These are phyloP conservation scores for Dipsacomyces acuminosporus DNA, from an alignment of 371 early-diverging fungal genomes.

Conservation along the genomic window DNA sequence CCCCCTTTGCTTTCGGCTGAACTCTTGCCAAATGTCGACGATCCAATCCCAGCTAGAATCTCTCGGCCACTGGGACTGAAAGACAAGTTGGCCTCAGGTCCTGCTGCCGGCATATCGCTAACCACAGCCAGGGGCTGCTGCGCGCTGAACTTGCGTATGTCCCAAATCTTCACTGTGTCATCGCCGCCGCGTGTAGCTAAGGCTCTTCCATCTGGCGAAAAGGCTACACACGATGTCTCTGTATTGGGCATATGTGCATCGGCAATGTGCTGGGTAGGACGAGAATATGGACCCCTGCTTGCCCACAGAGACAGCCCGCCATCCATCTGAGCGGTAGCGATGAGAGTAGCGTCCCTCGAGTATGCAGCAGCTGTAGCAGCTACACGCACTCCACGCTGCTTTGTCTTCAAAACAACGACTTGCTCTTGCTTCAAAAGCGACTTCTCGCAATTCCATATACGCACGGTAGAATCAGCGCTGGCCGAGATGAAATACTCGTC, in stretches of 20 bases:
- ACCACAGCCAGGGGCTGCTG: slow-evolving; percentile 56
- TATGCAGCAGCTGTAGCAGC: slow-evolving; percentile 39
- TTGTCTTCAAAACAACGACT: slow-evolving; percentile 74
- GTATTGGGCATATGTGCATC: slow-evolving; percentile 56
- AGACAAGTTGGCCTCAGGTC: slow-evolving; percentile 77
- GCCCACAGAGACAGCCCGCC: slow-evolving; percentile 65
- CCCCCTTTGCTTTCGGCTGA: slow-evolving; percentile 34
- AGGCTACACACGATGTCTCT: slow-evolving; percentile 64
- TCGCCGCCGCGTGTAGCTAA: slow-evolving; percentile 78
- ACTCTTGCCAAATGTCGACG: too few species aligned
- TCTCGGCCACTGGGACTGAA: slow-evolving; percentile 81
- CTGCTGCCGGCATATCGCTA: slow-evolving; percentile 58
- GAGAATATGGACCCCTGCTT: slow-evolving; percentile 51
- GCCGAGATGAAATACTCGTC: slow-evolving; percentile 69
- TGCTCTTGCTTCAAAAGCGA: slow-evolving; percentile 60
- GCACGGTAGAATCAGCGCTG: slow-evolving; percentile 79
- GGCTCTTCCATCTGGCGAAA: slow-evolving; percentile 60
- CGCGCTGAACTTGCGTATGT: slow-evolving; percentile 66
- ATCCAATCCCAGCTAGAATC: slow-evolving; percentile 60
- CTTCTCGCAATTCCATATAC: slow-evolving; percentile 79
- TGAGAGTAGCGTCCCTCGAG: slow-evolving; percentile 14
- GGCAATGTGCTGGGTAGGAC: slow-evolving; percentile 46
- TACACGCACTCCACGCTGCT: slow-evolving; percentile 54
- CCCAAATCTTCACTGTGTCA: slow-evolving; percentile 92
- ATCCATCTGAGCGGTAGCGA: slow-evolving; percentile 48